Evolutionary conservation across 2,329 filamentous ascomycete species (phyloP), one percentile per base, ranked within the genome.

Genomic region (Chaetomium olivaceum): DNA sequence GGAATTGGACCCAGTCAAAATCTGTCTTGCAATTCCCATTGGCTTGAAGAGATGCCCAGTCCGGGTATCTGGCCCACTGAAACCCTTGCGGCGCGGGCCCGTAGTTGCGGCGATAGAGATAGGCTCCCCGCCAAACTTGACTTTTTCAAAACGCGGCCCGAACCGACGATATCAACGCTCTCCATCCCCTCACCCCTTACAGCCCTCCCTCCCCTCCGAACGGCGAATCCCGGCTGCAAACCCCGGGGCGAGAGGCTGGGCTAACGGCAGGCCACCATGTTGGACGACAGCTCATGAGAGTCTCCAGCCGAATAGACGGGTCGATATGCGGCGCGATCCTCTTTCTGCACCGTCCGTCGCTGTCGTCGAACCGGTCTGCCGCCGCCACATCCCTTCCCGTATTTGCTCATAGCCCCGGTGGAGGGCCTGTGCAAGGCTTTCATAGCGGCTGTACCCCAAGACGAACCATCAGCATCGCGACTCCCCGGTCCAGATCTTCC

Each of bases 271-370:
- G 72, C 69, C 72, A 80, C 70, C 77, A 85, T 84, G 82, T 79
- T 76, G 80, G 81, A 79, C 79, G 80, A 79, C 79, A 81, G 77
- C 84, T 80, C 83, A 87, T 87, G 85, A 87, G 82, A 83, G 78
- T 82, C 78, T 78, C 81, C 73, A 82, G 79, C 79, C 83, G 82
- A 83, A 81, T 86, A 78, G 83, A 87, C 78, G 79, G 83, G 80
- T 83, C 83, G 80, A 81, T 84, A 80, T 85, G 81, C 79, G 80
- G 82, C 80, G 82, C 83, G 75, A 80, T 85, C 76, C 78, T 84
- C 76, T 79, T 83, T 74, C 78, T 80, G 72, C 79, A 77, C 77
- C 79, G 79, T 76, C 77, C 78, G 69, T 77, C 77, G 71, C 73
- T 71, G 72, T 77, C 77, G 71, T 74, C 71, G 71, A 71, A 68